phyloP scores from a whole-genome alignment of 257 asterid species.

The Solanum pimpinellifolium region DNA sequence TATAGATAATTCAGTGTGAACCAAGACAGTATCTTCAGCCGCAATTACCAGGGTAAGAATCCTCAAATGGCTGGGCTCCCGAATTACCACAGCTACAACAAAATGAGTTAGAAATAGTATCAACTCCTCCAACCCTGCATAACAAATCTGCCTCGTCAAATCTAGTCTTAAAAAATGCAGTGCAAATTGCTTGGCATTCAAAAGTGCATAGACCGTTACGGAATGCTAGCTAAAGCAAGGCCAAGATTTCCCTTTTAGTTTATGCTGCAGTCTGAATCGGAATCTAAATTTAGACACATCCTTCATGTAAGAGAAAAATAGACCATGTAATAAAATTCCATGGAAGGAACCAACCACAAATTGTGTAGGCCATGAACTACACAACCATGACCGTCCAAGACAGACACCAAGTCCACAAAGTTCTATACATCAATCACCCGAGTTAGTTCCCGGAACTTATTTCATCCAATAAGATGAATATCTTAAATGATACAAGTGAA shows the following conservation, averaged over 20 bases:
- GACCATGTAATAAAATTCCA: not conserved
- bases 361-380: not conserved
- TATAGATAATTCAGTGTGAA: not conserved
- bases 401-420: not conserved
- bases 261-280: not conserved
- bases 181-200: not conserved
- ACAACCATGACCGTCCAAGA: not conserved
- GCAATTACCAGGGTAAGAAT: conserved; percentile 20
- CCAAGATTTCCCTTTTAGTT: not conserved
- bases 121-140: conserved; percentile 49
- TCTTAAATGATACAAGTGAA: not conserved
- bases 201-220: not conserved
- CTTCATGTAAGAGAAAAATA: not conserved
- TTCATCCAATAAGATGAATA: not conserved
- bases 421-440: not conserved
- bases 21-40: not conserved
- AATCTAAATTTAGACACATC: not conserved
- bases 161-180: not conserved
- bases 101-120: conserved; percentile 13
- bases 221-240: not conserved
- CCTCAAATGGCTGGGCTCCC: conserved; percentile 39
- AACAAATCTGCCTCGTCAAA: not conserved
- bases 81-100: conserved; percentile 58
- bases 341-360: not conserved
- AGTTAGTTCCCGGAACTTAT: not conserved